Base-by-base conservation (phyloP, 2,329 filamentous ascomycete genomes). In the Cladophialophora exuberans region DNA sequence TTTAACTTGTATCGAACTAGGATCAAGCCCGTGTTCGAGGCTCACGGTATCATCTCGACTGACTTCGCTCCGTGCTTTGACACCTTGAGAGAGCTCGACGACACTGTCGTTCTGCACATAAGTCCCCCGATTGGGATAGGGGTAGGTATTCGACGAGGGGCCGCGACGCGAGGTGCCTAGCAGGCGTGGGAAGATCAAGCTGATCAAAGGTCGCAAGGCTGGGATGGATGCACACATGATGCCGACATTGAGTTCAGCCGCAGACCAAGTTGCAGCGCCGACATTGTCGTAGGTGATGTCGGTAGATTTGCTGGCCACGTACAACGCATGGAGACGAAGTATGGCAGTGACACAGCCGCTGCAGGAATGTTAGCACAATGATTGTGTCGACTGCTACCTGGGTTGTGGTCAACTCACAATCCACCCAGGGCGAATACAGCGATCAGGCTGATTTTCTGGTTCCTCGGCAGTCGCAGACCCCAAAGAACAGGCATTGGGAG, bases 371-470 rank as follows among this genome's bases (percentile, higher is more conserved):
- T 35, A 59, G 56, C 30, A 35, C 35, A 22, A 35, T 22, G 17
- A 23, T 11, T 6, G 6, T 5, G 15, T 47, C 6, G 15, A n/a
- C 11, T n/a, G 6, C 18, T 23, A 22, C 15, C 7, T 23, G 15
- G 15, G 15, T 26, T 10, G 13, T 17, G 18, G 38, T 15, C 17
- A 25, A 46, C 56, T 44, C 45, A 55, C 57, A 79, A 78, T 9
- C 81, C 70, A 17, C 80, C 80, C 13, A 80, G 67, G 7, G 73
- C 75, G 51, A 83, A 81, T 7, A 83, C 75, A 4, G 74, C 62
- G 1, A 72, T 70, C 4, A 83, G 67, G 2, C 75, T 72, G 13
- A 75, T 55, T 30, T 75, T 75, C 55, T 83, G 79, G 39, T 72
- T 76, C 9, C 62, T 59, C 1, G 79, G 76, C 31, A 83, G 69